Base-by-base conservation (phyloP, 306 rosid species). In the Cyclanthera cordifolia region DNA sequence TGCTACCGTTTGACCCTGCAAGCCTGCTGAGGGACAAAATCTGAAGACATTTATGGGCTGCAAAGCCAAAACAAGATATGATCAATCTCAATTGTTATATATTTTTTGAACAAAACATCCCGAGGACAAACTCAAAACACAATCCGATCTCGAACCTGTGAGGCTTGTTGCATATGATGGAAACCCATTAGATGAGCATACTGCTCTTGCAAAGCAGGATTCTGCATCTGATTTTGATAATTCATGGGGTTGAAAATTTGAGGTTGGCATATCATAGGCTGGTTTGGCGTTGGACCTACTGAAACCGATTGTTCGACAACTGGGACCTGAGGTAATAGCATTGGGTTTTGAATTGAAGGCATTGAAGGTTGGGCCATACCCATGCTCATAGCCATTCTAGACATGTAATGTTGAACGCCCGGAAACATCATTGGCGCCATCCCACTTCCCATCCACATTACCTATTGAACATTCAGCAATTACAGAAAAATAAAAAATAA, bases 381-480 rank as follows among this genome's bases (percentile, higher is more conserved):
- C 80, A 82, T 72, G 25, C 89, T 83, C 75, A 87, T 80, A 19
- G 78, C 80, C 88, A 85, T 79, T 69, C 79, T 84, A 51, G 95
- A 51, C 80, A 87, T 75, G 61, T 67, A 90, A 55, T 85, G 83
- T 74, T 85, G 96, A 49, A 83, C 68, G 41, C 92, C 87, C 1
- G 92, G 95, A 77, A 85, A 84, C 97, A 90, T 80, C 81, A 90
- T 43, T 16, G 95, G 95, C 25, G 86, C 56, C 88, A 87, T 84
- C 48, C 97, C 88, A 76, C 77, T 78, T 73, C 97, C 95, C 95
- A 88, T 90, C 90, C 90, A 88, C 90, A 88, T 84, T 28, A 90
- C 85, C 97, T 90, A 58, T 50, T 50, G 68, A 59, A 72, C 61
- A 37, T 73, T 63, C 58, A 17, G 11, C 71, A 14, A 66, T 46